Evolutionary conservation across 129 eudicot species (phyloP).

Genomic region (Flaveria linearis): DNA sequence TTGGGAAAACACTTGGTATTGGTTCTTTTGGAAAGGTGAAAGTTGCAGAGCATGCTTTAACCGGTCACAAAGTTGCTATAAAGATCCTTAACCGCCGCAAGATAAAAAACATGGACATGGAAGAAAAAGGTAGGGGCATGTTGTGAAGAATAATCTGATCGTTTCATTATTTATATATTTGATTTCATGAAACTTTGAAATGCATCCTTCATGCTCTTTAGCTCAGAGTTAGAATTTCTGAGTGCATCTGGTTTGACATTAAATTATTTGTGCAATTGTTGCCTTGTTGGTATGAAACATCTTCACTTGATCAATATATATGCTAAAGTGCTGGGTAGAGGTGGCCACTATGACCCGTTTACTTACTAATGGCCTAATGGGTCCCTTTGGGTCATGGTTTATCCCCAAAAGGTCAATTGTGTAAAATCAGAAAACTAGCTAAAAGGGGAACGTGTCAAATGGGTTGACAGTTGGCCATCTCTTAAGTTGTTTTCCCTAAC

Average conservation of each 20-base stretch:
- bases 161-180: background rate
- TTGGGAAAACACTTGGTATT: slow-evolving; percentile 95
- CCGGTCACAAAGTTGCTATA: slow-evolving; percentile 94
- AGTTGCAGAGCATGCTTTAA: slow-evolving; percentile 82
- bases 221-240: background rate
- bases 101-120: slow-evolving; percentile 98
- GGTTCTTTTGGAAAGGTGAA: slow-evolving; percentile 98
- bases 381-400: background rate
- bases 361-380: background rate
- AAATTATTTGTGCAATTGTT: background rate
- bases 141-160: background rate
- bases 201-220: background rate
- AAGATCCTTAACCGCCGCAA: slow-evolving; percentile 94
- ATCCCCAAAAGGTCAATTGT: background rate
- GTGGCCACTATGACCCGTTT: background rate
- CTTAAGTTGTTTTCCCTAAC: too few relatives aligned
- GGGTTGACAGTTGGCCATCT: background rate
- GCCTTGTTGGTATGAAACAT: background rate
- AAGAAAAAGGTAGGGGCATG: slow-evolving; percentile 72
- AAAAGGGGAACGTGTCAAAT: background rate
- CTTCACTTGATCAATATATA: background rate
- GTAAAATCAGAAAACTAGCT: background rate
- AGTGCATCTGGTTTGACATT: background rate
- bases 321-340: background rate
- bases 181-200: background rate